phyloP scores from a whole-genome alignment of 176 grass and related monocot species.

The barley (Hordeum vulgare) region MorexV3_pseudomolecules_assembly NC_058524.1:449917248-449917747 shows the following conservation, averaged over 20 bases:
- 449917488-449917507: neutral
- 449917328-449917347: neutral
- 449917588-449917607: neutral
- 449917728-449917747: neutral
- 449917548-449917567: neutral
- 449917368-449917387: neutral
- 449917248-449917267: neutral
- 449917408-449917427: neutral
- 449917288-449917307: neutral
- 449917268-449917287: neutral
- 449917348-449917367: neutral
- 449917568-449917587: neutral
- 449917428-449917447: neutral
- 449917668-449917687: neutral
- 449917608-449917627: neutral
- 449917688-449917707: neutral
- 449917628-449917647: neutral
- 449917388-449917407: neutral
- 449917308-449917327: neutral
- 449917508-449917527: neutral
- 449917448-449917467: no score
- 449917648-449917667: neutral
- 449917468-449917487: neutral
- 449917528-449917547: neutral
- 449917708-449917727: neutral